phyloP scores from a whole-genome alignment of 495 filamentous ascomycete genomes.

The Penicillium fimorum region DNA sequence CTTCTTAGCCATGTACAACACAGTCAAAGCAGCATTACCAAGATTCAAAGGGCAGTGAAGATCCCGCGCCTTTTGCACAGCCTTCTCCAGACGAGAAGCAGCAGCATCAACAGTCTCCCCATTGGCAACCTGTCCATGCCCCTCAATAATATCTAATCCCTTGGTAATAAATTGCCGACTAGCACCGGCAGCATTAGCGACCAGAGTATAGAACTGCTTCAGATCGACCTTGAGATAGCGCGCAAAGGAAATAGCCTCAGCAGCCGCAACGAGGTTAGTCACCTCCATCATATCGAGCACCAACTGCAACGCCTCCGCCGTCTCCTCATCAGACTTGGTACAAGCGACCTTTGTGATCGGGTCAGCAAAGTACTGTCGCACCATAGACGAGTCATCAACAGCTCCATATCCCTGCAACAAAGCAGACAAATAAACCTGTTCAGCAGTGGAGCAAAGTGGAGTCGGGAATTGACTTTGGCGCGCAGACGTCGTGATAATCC shows the following conservation, averaged over 20 bases:
- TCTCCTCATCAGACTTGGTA: conserved; percentile 27
- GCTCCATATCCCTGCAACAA: conserved; percentile 59
- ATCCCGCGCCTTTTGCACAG: conserved; percentile 58
- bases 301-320: conserved; percentile 43
- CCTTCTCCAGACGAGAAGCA: conserved; percentile 57
- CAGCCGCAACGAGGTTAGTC: conserved; percentile 63
- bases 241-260: conserved; percentile 67
- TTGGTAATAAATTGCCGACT: conserved; percentile 59
- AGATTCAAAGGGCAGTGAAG: conserved; percentile 42
- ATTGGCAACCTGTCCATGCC: conserved; percentile 25
- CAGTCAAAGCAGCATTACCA: conserved; percentile 42
- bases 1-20: conserved; percentile 37
- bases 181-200: conserved; percentile 66
- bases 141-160: conserved; percentile 54
- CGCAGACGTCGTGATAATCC: conserved; percentile 72
- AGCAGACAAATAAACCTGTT: conserved; percentile 65
- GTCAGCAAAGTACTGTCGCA: conserved; percentile 55
- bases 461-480: conserved; percentile 59
- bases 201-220: conserved; percentile 63
- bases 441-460: conserved; percentile 68
- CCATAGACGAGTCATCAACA: conserved; percentile 69
- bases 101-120: conserved; percentile 53
- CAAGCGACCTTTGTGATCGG: conserved; percentile 38
- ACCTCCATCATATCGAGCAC: conserved; percentile 60
- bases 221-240: conserved; percentile 60